Evolutionary conservation across 2,329 filamentous ascomycete genomes (phyloP).

Genomic region (Decorospora gaudefroyi): DNA sequence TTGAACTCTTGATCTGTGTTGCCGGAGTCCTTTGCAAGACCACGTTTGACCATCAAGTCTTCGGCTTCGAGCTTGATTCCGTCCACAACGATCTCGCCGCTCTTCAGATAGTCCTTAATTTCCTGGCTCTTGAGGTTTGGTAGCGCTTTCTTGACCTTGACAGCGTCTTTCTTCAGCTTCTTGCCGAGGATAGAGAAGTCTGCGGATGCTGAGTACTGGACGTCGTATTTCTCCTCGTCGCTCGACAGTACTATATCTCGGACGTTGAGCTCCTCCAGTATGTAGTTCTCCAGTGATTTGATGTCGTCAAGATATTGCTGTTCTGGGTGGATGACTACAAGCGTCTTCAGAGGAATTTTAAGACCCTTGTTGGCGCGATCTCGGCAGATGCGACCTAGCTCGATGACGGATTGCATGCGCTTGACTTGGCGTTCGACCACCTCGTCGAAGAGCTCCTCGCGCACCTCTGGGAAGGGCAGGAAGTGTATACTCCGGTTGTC

Average conservation of each 20-base stretch:
- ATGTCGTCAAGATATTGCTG: conserved; percentile 84
- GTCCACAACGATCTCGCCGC: conserved; percentile 78
- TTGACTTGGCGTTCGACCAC: conserved; percentile 83
- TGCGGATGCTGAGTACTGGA: conserved; percentile 85
- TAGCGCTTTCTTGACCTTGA: conserved; percentile 87
- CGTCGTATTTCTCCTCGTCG: conserved; percentile 88
- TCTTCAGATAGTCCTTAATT: conserved; percentile 75
- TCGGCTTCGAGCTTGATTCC: conserved; percentile 81
- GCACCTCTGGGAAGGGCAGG: conserved; percentile 83
- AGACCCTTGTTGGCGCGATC: conserved; percentile 83
- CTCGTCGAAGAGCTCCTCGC: conserved; percentile 83
- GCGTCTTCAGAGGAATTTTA: conserved; percentile 87
- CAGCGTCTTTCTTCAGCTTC: conserved; percentile 95
- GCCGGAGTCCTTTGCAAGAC: conserved; percentile 71
- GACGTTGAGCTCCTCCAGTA: conserved; percentile 89
- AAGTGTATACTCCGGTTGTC: conserved; percentile 92
- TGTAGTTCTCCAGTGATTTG: conserved; percentile 81
- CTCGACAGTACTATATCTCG: conserved; percentile 80
- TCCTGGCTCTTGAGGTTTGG: conserved; percentile 77
- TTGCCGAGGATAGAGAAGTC: conserved; percentile 96
- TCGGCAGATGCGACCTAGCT: conserved; percentile 81
- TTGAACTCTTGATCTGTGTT: conserved; percentile 82
- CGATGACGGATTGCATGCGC: conserved; percentile 95
- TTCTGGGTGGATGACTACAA: conserved; percentile 86
- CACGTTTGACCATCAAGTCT: conserved; percentile 81